Percentiles rank a stretch among this genome's conserved stretches.
Evolutionary conservation across 768 basidiomycete species (phyloP).

Genomic region (Hortiboletus campestris): DNA sequence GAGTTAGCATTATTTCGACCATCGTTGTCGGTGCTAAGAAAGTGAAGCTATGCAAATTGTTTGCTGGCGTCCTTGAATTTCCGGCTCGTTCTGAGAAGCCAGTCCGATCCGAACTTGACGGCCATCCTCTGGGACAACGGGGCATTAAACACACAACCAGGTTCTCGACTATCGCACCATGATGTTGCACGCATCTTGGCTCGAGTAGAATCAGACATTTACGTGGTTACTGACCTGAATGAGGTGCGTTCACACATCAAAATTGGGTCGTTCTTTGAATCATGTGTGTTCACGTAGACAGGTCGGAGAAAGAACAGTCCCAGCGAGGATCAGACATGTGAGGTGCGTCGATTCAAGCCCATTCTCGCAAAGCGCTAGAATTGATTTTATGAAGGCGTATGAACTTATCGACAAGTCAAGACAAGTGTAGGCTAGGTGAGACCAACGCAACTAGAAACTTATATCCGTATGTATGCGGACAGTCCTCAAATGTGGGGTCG

Average conservation of each 20-base stretch:
- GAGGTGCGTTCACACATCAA: neutral
- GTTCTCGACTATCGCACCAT: neutral
- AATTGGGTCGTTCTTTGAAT: neutral
- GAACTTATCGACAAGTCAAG: neutral
- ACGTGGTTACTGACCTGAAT: neutral
- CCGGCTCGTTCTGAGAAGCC: constrained; percentile 5
- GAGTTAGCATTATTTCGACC: neutral
- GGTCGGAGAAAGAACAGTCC: neutral
- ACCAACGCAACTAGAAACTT: too few species aligned
- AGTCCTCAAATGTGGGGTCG: too few species aligned
- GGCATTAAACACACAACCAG: neutral
- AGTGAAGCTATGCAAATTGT: constrained; percentile 17
- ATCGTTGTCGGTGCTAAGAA: neutral
- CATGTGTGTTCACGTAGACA: neutral
- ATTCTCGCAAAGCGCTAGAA: neutral
- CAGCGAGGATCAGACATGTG: neutral
- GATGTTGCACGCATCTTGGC: neutral
- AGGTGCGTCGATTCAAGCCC: neutral
- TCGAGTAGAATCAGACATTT: neutral
- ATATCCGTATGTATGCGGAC: too few species aligned
- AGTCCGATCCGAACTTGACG: neutral
- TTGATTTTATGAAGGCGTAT: neutral
- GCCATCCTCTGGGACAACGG: constrained; percentile 4
- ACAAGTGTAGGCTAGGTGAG: neutral
- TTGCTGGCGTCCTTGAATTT: constrained; percentile 19